Evolutionary conservation across 1,284 basidiomycete genomes (phyloP).

Genomic region (Xerocomus amazonicus): DNA sequence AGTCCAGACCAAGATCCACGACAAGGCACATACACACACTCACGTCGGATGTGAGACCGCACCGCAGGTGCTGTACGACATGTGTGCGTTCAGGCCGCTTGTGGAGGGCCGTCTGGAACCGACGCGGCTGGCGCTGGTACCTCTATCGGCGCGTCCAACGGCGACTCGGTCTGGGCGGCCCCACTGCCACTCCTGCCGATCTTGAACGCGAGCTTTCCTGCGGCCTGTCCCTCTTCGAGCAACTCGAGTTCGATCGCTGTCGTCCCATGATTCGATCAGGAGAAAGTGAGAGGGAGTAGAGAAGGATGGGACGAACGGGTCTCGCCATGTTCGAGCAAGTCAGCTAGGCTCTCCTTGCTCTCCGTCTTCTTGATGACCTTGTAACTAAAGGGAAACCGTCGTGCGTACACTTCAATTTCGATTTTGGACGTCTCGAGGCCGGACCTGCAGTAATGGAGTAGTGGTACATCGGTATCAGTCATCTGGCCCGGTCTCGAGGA

Average conservation of each 20-base stretch:
- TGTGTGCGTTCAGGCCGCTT: neutral
- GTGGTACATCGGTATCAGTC: neutral
- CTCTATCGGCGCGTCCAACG: neutral
- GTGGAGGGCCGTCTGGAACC: conserved; percentile 5
- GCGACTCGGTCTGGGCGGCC: conserved; percentile 4
- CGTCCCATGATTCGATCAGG: neutral
- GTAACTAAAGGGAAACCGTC: conserved; percentile 33
- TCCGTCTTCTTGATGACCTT: conserved; percentile 34
- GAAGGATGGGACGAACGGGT: conserved; percentile 22
- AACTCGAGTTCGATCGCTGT: conserved; percentile 31
- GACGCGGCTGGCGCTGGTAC: conserved; percentile 2
- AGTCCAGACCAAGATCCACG: neutral
- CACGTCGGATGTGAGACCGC: too few species aligned
- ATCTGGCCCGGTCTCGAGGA: neutral
- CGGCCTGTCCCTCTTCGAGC: conserved; percentile 30
- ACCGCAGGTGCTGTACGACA: too few species aligned
- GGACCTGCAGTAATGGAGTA: conserved; percentile 14
- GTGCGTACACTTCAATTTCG: conserved; percentile 33
- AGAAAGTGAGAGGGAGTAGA: neutral
- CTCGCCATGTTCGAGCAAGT: conserved; percentile 31
- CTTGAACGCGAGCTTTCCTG: conserved; percentile 27
- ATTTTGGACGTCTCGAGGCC: conserved; percentile 31
- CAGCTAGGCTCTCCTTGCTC: conserved; percentile 32
- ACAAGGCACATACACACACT: neutral
- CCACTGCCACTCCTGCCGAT: conserved; percentile 18